A percentile compares a stretch with the other conserved stretches of the same genome.
Conservation (phyloP, 352 stramenopile genomes). For the Globisporangium emineosum region DNA sequence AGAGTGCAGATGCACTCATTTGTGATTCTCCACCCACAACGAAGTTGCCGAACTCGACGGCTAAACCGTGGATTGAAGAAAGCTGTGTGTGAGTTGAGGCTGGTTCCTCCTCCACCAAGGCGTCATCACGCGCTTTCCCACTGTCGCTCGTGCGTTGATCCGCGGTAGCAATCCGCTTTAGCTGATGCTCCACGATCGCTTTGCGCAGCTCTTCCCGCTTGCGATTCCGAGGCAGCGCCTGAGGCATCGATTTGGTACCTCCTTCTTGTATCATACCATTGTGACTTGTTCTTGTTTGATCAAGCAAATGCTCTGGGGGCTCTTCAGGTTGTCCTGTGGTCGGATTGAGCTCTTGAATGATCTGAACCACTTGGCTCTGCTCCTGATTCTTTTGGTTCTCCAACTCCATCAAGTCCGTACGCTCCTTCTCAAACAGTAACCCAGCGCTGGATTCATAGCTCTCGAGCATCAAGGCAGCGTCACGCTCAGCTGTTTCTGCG, state of each 20-base stretch:
- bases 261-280: not conserved
- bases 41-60: slow-evolving; percentile 42
- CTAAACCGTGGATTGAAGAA: slow-evolving; percentile 25
- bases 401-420: slow-evolving; percentile 17
- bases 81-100: not conserved
- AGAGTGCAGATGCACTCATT: no score
- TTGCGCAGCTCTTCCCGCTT: slow-evolving; percentile 31
- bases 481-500: slow-evolving; percentile 25
- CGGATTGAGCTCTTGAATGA: slow-evolving; percentile 35
- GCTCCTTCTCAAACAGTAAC: slow-evolving; percentile 56
- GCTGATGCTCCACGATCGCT: slow-evolving; percentile 25
- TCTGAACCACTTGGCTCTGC: slow-evolving; percentile 11
- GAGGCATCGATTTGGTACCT: not conserved
- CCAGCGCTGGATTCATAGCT: slow-evolving; percentile 41
- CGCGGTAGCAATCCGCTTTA: slow-evolving; percentile 5
- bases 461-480: slow-evolving; percentile 38
- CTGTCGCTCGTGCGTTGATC: not conserved
- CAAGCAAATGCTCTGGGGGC: slow-evolving; percentile 37
- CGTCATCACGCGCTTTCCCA: not conserved
- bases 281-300: slow-evolving; percentile 2
- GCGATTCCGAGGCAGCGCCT: slow-evolving; percentile 10
- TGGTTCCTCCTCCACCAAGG: not conserved
- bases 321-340: slow-evolving; percentile 35
- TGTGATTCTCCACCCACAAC: slow-evolving; percentile 6
- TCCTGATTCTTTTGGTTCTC: slow-evolving; percentile 12